Evolutionary conservation across 2,329 filamentous ascomycete species (phyloP), one percentile per base, ranked within the genome.

Genomic region (Penicillium hordei): DNA sequence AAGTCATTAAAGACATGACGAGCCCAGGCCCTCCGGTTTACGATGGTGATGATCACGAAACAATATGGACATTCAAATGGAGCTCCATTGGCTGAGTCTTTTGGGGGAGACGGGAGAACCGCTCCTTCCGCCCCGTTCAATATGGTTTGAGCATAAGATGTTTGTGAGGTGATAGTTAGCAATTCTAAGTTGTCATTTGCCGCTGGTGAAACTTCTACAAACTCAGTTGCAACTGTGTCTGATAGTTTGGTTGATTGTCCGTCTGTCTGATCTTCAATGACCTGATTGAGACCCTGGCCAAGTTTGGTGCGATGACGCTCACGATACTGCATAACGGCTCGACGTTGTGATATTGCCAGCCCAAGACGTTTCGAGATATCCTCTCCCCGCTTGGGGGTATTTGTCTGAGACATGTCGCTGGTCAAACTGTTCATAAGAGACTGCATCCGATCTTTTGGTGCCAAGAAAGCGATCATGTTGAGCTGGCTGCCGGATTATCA

Each of bases 61-160:
- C 77, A 79, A 9, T 76, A 77, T 0, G 74, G 76, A 36, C 77
- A 79, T 56, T 77, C 70, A 39, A 78, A 78, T 0, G 68, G 65
- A 7, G 49, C 56, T 0, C 68, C 68, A 10, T 65, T 45, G 0
- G 48, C 29, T 0, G 70, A 63, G 1, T 62, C 62, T 33, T 60
- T 58, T 0, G 69, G 70, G 5, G 73, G 71, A 62, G 50, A 3
- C 50, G 68, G 21, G 59, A 76, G 19, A 59, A 76, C 46, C 5
- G 50, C 13, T 1, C 33, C 6, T 49, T 43, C 23, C 8, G 23
- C 3, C 23, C 15, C 33, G 5, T 38, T 49, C 17, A 38, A 54
- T 25, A 50, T 43, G 15, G 40, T 43, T 43, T 43, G 40, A 25
- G 40, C 40, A 17, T 43, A 43, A 17, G 40, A 43, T 25, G 40